Base-by-base conservation (phyloP, 176 grass and related monocot species). In the Hyparrhenia diplandra region DNA sequence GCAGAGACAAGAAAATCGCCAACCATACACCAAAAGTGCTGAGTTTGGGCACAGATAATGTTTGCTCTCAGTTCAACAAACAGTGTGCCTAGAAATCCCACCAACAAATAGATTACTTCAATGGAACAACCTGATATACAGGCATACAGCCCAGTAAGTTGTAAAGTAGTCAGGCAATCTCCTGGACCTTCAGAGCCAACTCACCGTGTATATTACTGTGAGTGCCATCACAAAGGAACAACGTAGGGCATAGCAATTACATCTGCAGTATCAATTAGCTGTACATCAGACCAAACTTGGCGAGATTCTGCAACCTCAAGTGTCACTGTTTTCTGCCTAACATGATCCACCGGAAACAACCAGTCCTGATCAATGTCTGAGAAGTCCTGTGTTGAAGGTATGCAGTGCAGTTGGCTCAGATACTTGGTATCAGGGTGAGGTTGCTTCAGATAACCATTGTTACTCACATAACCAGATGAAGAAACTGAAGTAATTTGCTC, bases 241-340 rank as follows among this genome's bases (percentile, higher is more conserved):
- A 87, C 75, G 64, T 94, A 94, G 29, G 91, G 91, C 58, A 94
- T 73, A 1, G 69, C 86, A 83, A 89, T 55, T 37, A 87, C 32
- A 75, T 82, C 75, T 17, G 45, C 69, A 32, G 46, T 55, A 40
- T 64, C 79, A 23, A 94, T 77, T 63, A 58, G 41, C 54, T 76
- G 36, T 57, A 79, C 85, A 71, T 88, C 69, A 28, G 85, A 67
- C 85, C 85, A 94, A 35, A 90, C 85, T 18, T 42, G 39, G 36
- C 41, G 64, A 46, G 70, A 67, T 79, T 88, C n/a, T 30, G 35
- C 59, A 47, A 29, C 79, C n/a, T n/a, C 49, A 5, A n/a, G 7
- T 27, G 30, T 24, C 8, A 1, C 73, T 18, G 64, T 40, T 79
- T 83, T 88, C 67, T 5, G 47, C 52, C 73, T 42, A 89, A n/a